phyloP scores from a whole-genome alignment of 257 asterid genomes.

The Forsythia viridissima region DNA sequence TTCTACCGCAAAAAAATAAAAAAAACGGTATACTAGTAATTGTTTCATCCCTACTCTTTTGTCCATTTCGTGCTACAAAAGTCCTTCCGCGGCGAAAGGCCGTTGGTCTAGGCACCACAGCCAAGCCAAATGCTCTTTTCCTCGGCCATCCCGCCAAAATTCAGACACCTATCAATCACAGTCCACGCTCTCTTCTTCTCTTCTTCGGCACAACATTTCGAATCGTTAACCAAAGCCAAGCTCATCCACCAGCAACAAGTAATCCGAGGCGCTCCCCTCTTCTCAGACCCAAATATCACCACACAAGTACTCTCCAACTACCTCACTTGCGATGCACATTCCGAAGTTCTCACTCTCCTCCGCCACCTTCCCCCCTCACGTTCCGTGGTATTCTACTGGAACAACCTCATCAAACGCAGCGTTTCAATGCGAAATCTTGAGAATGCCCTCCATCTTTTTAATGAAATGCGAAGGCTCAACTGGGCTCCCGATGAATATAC shows the following conservation, averaged over 20 bases:
- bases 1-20: too few species aligned
- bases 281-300: slow-evolving; percentile 17
- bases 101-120: neutral
- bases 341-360: slow-evolving; percentile 45
- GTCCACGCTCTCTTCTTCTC: slow-evolving; percentile 30
- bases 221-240: slow-evolving; percentile 16
- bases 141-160: slow-evolving; percentile 24
- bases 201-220: slow-evolving; percentile 27
- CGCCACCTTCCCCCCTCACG: slow-evolving; percentile 40
- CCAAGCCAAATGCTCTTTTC: slow-evolving; percentile 31
- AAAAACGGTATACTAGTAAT: too few species aligned
- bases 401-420: slow-evolving; percentile 58
- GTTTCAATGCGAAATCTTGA: slow-evolving; percentile 31
- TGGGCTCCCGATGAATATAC: slow-evolving; percentile 80
- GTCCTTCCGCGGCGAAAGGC: neutral
- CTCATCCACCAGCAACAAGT: slow-evolving; percentile 19
- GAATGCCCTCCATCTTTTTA: slow-evolving; percentile 50
- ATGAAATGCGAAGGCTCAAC: slow-evolving; percentile 59
- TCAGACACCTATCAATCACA: slow-evolving; percentile 13
- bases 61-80: neutral
- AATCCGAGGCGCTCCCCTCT: slow-evolving; percentile 6
- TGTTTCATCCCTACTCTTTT: too few species aligned
- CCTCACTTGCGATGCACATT: slow-evolving; percentile 33
- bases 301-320: slow-evolving; percentile 27
- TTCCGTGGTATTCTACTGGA: slow-evolving; percentile 65